Evolutionary conservation across 1,139 yeast species (phyloP), one percentile per base, ranked within the genome.

Genomic region (Suhomyces atakaporum): DNA sequence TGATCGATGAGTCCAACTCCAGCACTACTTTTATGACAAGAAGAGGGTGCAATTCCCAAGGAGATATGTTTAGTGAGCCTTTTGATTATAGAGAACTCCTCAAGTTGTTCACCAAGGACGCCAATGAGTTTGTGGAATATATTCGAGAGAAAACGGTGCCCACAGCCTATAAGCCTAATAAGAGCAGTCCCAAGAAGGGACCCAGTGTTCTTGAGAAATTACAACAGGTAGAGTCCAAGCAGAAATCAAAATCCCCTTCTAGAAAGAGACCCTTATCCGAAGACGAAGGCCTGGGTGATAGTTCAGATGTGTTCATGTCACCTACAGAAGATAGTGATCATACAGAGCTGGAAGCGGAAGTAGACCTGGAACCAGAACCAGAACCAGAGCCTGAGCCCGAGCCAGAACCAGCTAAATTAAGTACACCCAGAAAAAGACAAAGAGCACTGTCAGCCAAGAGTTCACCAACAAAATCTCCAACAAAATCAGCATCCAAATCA

Each of bases 31-130:
- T 58, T 35, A 47, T 69, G 28, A 70, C 76, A 42, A 50, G 68
- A 32, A 51, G 73, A 40, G 72, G 69, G 10, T 55, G 68, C 34
- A 68, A 69, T 45, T 54, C 59, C 8, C 47, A 49, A 3, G 69
- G 63, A 0, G 58, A 56, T 10, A 45, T 46, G 18, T 54, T 73
- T 32, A 57, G 73, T 2, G 56, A 54, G 7, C 40, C 20, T n/a
- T 55, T 67, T 35, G 74, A 73, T 36, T 73, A 62, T 56, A 50
- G 57, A 23, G 63, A 56, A 3, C 50, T 66, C 39, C 34, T 39
- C 16, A 39, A 43, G 3, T 27, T 49, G 4, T 59, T 58, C 31
- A 31, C 39, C n/a, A 45, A 44, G 8, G 56, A 61, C 38, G 49
- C 56, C 3, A 52, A 54, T 33, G 58, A 50, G 21, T 63, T 68